phyloP scores from a whole-genome alignment of 2,329 filamentous ascomycete genomes.

The Calonectria montana region DNA sequence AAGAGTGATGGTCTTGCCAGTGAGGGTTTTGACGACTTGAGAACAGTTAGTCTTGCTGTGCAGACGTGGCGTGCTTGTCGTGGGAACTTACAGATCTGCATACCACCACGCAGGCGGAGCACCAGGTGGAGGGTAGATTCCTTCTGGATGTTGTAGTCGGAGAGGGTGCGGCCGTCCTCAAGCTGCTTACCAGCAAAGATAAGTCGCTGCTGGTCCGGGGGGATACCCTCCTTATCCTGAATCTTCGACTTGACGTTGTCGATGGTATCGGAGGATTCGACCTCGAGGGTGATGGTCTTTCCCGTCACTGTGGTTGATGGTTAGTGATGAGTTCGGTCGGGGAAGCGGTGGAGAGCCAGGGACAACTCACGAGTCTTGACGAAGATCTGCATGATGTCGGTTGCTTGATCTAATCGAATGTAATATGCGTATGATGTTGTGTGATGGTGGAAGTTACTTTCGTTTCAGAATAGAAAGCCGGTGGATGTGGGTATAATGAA shows the following conservation, averaged over 20 bases:
- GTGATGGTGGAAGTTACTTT: conserved; percentile 18
- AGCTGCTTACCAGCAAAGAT: conserved; percentile 98
- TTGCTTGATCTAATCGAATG: conserved; percentile 43
- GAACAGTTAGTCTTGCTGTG: conserved; percentile 28
- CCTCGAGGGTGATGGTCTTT: conserved; percentile 67
- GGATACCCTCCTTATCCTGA: conserved; percentile 98
- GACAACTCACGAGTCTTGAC: conserved; percentile 88
- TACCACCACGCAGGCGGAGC: conserved; percentile 75
- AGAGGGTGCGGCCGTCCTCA: conserved; percentile 80
- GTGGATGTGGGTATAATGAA: conserved; percentile 1
- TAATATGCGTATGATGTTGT: conserved; percentile 26
- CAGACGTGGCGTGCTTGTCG: no score
- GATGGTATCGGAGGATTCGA: conserved; percentile 92
- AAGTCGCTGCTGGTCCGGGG: conserved; percentile 93
- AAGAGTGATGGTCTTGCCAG: conserved; percentile 95
- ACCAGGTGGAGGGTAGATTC: conserved; percentile 80
- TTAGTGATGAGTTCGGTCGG: conserved; percentile 31
- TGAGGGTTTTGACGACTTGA: conserved; percentile 80
- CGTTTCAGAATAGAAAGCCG: conserved; percentile 25
- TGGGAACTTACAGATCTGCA: conserved; percentile 70
- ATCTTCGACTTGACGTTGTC: conserved; percentile 99
- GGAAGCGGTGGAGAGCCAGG: conserved; percentile 27
- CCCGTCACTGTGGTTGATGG: conserved; percentile 73
- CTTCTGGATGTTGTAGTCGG: conserved; percentile 70
- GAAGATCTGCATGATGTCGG: conserved; percentile 91